These are phyloP conservation scores for Arabidopsis lyrata DNA, from an alignment of 441 rosid genomes.

Conservation along the genomic window DNA sequence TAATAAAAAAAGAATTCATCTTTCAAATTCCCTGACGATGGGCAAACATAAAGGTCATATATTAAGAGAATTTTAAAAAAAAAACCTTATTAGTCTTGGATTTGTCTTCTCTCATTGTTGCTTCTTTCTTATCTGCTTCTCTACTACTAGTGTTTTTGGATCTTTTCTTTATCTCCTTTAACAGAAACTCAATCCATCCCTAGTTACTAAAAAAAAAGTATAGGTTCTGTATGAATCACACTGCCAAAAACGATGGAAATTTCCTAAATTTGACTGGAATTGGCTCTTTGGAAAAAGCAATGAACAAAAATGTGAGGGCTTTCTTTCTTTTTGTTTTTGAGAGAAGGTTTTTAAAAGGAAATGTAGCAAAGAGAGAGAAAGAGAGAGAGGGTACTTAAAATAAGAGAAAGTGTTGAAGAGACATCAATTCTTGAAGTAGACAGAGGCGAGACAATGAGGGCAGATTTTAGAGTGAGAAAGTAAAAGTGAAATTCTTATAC, in stretches of 20 bases:
- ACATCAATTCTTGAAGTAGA: constrained; percentile 72
- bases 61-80: not conserved
- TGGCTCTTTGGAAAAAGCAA: constrained; percentile 36
- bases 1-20: constrained; percentile 26
- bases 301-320: constrained; percentile 33
- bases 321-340: constrained; percentile 25
- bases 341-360: constrained; percentile 45
- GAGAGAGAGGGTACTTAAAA: constrained; percentile 47
- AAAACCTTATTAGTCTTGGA: constrained; percentile 84
- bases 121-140: constrained; percentile 35
- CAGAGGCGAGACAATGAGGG: constrained; percentile 68
- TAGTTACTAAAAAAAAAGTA: not conserved
- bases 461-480: constrained; percentile 57
- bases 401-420: constrained; percentile 74
- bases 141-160: constrained; percentile 25
- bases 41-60: constrained; percentile 1
- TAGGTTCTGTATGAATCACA: not conserved
- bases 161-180: not conserved
- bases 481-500: constrained; percentile 25
- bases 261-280: constrained; percentile 22
- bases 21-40: constrained; percentile 17
- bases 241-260: constrained; percentile 6
- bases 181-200: constrained; percentile 25
- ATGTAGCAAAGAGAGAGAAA: constrained; percentile 40
- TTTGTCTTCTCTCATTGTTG: constrained; percentile 80